Evolutionary conservation across 75 land plant species (phyloP).

Genomic region (Sequoia sempervirens): DNA sequence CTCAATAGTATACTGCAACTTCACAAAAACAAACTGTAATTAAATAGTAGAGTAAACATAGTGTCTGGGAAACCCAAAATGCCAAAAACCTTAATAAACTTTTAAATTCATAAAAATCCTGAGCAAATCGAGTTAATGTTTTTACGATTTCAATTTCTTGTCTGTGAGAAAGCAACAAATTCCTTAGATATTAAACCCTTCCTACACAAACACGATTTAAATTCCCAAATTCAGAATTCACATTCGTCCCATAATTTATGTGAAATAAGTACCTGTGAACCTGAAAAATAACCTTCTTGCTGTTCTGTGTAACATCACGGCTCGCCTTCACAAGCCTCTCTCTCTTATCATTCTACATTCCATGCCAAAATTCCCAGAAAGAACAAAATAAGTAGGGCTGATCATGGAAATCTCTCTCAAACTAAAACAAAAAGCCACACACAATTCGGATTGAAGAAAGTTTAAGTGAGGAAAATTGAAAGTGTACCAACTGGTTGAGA

Average conservation of each 20-base stretch:
- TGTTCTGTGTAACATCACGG: conserved; percentile 83
- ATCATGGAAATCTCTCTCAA: background rate
- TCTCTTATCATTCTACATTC: conserved; percentile 76
- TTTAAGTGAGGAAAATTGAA: background rate
- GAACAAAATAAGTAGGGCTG: background rate
- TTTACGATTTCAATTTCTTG: background rate
- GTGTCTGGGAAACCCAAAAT: background rate
- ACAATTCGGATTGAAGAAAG: background rate
- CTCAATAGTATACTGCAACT: background rate
- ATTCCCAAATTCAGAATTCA: background rate
- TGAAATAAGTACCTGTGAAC: conserved; percentile 61
- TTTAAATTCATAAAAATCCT: background rate
- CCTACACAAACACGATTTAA: background rate
- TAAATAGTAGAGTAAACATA: background rate
- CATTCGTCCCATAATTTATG: background rate
- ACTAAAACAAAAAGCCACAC: background rate
- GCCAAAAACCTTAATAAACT: background rate
- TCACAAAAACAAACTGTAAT: background rate
- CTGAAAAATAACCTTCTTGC: conserved; percentile 90
- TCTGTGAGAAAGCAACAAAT: background rate
- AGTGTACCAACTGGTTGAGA: conserved; percentile 5
- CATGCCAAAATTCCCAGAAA: background rate
- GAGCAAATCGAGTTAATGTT: background rate
- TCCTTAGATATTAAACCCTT: background rate
- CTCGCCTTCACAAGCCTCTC: conserved; percentile 92